A percentile compares a stretch with the other conserved stretches of the same genome.
Conservation (phyloP, 1,139 yeast species). For the Suhomyces bolitotheri region DNA sequence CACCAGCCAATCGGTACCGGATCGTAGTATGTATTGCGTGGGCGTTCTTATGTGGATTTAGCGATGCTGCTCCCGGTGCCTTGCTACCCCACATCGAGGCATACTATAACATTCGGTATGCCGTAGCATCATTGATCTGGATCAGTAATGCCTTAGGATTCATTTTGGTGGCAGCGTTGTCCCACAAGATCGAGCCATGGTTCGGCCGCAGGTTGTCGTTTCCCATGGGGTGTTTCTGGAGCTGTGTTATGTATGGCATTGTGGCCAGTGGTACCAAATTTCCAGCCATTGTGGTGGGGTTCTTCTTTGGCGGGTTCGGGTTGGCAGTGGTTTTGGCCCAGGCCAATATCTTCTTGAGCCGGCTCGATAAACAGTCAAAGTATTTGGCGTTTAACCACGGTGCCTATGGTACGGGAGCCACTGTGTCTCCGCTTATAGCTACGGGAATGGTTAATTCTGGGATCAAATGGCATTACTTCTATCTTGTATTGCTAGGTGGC, state of each 20-base stretch:
- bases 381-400: slow-evolving; percentile 60
- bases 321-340: slow-evolving; percentile 57
- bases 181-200: slow-evolving; percentile 41
- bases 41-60: slow-evolving; percentile 37
- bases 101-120: slow-evolving; percentile 36
- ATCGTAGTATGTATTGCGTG: slow-evolving; percentile 43
- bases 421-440: slow-evolving; percentile 57
- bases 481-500: slow-evolving; percentile 47
- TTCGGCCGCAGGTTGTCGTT: slow-evolving; percentile 43
- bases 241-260: slow-evolving; percentile 40
- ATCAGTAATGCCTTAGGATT: slow-evolving; percentile 47
- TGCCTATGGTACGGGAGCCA: slow-evolving; percentile 64
- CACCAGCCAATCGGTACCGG: slow-evolving; percentile 47
- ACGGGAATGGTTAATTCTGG: slow-evolving; percentile 53
- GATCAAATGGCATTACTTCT: slow-evolving; percentile 54
- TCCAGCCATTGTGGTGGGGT: slow-evolving; percentile 50
- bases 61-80: slow-evolving; percentile 52
- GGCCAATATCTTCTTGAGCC: slow-evolving; percentile 55
- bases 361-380: slow-evolving; percentile 48
- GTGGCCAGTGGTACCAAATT: slow-evolving; percentile 39
- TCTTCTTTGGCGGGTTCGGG: slow-evolving; percentile 62
- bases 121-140: slow-evolving; percentile 48
- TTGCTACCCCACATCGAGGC: slow-evolving; percentile 45
- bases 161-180: slow-evolving; percentile 40
- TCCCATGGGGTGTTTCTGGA: slow-evolving; percentile 35